Base-by-base conservation (phyloP, 2,329 filamentous ascomycete species). In the Xylaria sp. region DNA sequence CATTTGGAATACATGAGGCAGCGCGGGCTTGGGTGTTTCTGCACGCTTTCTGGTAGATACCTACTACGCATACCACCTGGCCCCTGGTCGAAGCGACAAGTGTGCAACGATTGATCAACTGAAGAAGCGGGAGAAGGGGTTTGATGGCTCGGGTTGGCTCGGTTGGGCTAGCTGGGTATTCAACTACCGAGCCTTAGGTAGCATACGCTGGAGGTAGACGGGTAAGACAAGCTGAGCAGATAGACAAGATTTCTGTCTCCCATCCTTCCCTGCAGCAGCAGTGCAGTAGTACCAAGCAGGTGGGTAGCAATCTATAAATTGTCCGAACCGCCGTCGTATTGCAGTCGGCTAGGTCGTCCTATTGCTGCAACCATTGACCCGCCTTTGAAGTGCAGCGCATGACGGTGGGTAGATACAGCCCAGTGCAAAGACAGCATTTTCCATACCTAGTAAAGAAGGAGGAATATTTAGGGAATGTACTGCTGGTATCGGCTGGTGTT, bases 271-370 rank as follows among this genome's bases (percentile, higher is more conserved):
- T 59, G 63, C 46, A 31, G 41, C 41, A 46, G 41, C 41, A 46
- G 41, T 46, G 41, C 41, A 18, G 41, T 65, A 58, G 39, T 69
- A 58, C 62, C 67, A 69, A 69, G 55, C 46, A 56, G 58, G 64
- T 70, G 67, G 68, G 68, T 67, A 64, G 64, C 43, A 69, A 56
- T 64, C 39, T 58, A 54, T 48, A 64, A 70, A 68, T 68, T 66
- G 64, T 70, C 68, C 68, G 68, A 71, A 62, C 68, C 66, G 66
- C 39, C 28, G 68, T 71, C 59, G 68, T 43, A 71, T 68, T 68
- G 67, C 67, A 66, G 66, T 31, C 63, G 49, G 39, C 63, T 54
- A 46, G 23, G 55, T 25, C 55, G 62, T 25, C 63, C 52, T 62
- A 41, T 62, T 10, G 57, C 62, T 54, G 51, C 23, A 57, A 46